Evolutionary conservation across 192 early-diverging fungal genomes (phyloP).

Genomic region (Rhizophagus sp.): DNA sequence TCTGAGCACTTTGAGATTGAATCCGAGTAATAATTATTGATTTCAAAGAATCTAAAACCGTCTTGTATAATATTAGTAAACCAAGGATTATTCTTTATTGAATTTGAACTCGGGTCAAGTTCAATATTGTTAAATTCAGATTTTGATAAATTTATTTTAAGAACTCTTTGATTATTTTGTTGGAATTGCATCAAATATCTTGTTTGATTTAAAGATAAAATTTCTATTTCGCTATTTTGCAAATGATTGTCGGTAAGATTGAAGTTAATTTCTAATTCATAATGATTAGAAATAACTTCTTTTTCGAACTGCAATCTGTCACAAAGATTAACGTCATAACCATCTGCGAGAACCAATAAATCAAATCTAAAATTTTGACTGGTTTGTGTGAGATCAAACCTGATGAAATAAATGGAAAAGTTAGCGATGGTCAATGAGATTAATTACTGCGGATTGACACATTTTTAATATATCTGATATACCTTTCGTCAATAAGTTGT

Average conservation of each 20-base stretch:
- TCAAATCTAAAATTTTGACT: not conserved
- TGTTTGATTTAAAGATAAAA: not conserved
- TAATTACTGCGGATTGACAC: not conserved
- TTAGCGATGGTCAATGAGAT: not conserved
- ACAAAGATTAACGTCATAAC: not conserved
- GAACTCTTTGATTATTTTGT: not conserved
- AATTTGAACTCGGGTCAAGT: not conserved
- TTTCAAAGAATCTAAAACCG: not conserved
- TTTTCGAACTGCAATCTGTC: not conserved
- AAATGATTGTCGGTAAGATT: not conserved
- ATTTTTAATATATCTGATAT: no score
- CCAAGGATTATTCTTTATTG: not conserved
- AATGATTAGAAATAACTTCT: not conserved
- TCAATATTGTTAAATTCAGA: not conserved
- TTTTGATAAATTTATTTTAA: not conserved
- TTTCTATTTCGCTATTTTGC: not conserved
- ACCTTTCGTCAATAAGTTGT: no score
- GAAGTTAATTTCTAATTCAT: not conserved
- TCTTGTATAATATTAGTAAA: not conserved
- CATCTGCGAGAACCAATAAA: not conserved
- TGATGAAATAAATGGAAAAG: not conserved
- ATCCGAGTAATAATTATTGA: not conserved
- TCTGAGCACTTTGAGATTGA: not conserved
- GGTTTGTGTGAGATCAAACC: not conserved
- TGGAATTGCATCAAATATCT: not conserved